Evolutionary conservation across 306 rosid species (phyloP), one percentile per base, ranked within the genome.

Genomic region (Prunus fruticosa): DNA sequence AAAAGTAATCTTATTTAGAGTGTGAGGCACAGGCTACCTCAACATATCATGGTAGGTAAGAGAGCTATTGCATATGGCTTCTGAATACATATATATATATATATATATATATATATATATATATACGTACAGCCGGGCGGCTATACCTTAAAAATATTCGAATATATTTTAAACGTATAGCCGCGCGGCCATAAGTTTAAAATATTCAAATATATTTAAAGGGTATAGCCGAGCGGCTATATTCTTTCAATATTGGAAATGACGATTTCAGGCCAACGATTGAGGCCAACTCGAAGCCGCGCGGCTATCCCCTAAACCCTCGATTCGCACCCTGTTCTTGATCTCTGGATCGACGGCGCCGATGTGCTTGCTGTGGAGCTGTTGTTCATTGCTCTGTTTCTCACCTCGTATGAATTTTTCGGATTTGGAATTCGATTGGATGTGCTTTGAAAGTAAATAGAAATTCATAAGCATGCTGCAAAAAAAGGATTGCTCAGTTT

Each of bases 51-150:
- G 41, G 41, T 91, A 11, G 94, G 88, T 38, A 93, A 86, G 67
- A 92, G 71, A 83, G 90, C 97, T 23, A 93, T 82, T 71, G 91
- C 99, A 84, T 92, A 92, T 3, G 98, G 97, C 80, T 89, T 92
- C 84, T 86, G 93, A 80, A 93, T 87, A 74, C 5, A 4, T 32
- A 32, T 32, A 0, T 32, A 32, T 34, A 32, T 30, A 4, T 32
- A 32, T 4, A 32, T 0, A 0, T n/a, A n/a, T n/a, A n/a, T n/a
- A n/a, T n/a, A n/a, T n/a, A n/a, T n/a, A n/a, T n/a, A n/a, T n/a
- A n/a, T n/a, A n/a, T n/a, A n/a, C n/a, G 38, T 32, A 5, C 1
- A 32, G 34, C 34, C 38, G 38, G 0, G 0, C 38, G 38, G 38
- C 38, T 30, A 30, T 4, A 30, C 34, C 0, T 0, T 28, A 2